A percentile compares a stretch with the other conserved stretches of the same genome.
Evolutionary conservation across 2,329 filamentous ascomycete species (phyloP).

Genomic region (Aspergillus fumigatus): DNA sequence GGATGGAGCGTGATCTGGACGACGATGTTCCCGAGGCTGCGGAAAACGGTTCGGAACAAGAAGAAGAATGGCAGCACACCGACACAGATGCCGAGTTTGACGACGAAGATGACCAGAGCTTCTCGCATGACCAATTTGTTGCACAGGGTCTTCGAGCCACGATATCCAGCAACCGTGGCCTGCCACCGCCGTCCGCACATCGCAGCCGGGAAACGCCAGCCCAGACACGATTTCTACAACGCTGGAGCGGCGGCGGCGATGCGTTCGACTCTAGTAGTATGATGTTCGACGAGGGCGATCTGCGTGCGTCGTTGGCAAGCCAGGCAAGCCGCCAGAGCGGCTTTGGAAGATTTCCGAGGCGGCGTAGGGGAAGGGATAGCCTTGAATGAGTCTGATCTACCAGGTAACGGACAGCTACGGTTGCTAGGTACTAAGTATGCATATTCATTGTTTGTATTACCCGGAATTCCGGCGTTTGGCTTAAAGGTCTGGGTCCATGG

Average conservation of each 20-base stretch:
- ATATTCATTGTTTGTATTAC: not conserved
- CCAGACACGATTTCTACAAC: slow-evolving; percentile 35
- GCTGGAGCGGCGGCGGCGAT: slow-evolving; percentile 37
- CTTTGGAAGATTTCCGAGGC: slow-evolving; percentile 37
- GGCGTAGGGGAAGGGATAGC: slow-evolving; percentile 45
- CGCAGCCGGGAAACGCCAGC: slow-evolving; percentile 34
- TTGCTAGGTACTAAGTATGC: not conserved
- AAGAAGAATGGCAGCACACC: slow-evolving; percentile 68
- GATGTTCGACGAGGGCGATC: slow-evolving; percentile 31
- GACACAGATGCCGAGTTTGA: slow-evolving; percentile 65
- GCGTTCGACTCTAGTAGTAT: slow-evolving; percentile 33
- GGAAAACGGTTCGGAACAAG: slow-evolving; percentile 41
- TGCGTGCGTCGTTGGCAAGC: slow-evolving; percentile 31
- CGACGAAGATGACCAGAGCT: slow-evolving; percentile 36
- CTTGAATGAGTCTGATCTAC: slow-evolving; percentile 40
- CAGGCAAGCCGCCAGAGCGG: slow-evolving; percentile 29
- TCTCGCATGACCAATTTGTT: slow-evolving; percentile 21
- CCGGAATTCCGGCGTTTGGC: not conserved
- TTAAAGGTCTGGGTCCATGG: not conserved
- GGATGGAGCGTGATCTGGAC: slow-evolving; percentile 66
- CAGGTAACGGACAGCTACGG: not conserved
- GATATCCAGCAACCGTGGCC: slow-evolving; percentile 29
- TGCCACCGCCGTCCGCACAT: slow-evolving; percentile 24
- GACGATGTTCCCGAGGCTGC: slow-evolving; percentile 63
- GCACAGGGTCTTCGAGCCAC: slow-evolving; percentile 29